Percentiles rank a stretch among this genome's conserved stretches.
phyloP scores from a whole-genome alignment of 164 flowering plant genomes.

The Liquidambar formosana region DNA sequence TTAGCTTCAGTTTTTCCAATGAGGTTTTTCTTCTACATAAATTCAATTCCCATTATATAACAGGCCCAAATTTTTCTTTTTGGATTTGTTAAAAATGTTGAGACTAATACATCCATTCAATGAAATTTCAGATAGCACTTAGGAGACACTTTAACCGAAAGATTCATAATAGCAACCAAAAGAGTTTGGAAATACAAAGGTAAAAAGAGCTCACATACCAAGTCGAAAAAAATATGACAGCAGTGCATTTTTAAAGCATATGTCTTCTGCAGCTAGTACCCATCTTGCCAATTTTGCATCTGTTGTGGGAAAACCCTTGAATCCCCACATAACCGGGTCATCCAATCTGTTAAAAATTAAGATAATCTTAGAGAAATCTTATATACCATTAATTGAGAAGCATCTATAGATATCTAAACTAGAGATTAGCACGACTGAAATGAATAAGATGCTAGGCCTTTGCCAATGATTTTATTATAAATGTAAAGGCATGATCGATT shows the following conservation, averaged over 20 bases:
- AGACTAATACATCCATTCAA: not conserved
- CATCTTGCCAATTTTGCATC: conserved; percentile 71
- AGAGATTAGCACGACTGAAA: not conserved
- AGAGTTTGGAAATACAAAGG: not conserved
- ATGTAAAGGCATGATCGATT: too few relatives aligned
- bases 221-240: conserved; percentile 73
- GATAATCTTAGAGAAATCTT: conserved; percentile 1
- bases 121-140: too few relatives aligned
- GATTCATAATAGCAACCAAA: too few relatives aligned
- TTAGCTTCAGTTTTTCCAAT: too few relatives aligned
- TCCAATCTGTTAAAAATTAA: conserved; percentile 56
- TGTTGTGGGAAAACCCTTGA: conserved; percentile 68
- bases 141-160: too few relatives aligned
- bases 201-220: conserved; percentile 40
- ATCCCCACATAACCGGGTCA: conserved; percentile 96
- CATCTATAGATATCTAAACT: not conserved
- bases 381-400: conserved; percentile 11
- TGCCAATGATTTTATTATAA: too few relatives aligned
- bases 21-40: too few relatives aligned
- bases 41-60: not conserved
- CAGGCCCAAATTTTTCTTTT: not conserved
- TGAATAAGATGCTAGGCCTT: too few relatives aligned
- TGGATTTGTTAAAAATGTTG: not conserved
- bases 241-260: conserved; percentile 75
- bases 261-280: conserved; percentile 96